phyloP scores from a whole-genome alignment of 768 basidiomycete species.

The Rhizopogon rudus region DNA sequence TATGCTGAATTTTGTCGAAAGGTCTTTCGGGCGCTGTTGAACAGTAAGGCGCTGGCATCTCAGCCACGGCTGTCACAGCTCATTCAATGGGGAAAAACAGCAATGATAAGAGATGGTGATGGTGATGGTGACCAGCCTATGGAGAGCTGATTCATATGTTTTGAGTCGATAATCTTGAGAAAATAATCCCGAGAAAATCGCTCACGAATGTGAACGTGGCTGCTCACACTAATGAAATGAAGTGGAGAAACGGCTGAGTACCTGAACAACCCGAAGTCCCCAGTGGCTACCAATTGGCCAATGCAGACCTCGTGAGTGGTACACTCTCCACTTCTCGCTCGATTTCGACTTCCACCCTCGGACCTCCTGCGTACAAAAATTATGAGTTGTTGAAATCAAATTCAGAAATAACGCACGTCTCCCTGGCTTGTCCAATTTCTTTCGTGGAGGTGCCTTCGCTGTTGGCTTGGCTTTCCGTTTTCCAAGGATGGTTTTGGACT shows the following conservation, averaged over 20 bases:
- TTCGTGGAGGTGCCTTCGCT: conserved; percentile 38
- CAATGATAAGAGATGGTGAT: conserved; percentile 8
- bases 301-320: conserved; percentile 45
- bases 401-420: conserved; percentile 44
- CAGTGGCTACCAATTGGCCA: conserved; percentile 47
- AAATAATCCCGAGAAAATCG: background rate
- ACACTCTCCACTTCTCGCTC: conserved; percentile 84
- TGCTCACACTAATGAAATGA: background rate
- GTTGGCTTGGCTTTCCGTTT: conserved; percentile 61
- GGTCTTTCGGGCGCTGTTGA: conserved; percentile 23
- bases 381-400: conserved; percentile 7
- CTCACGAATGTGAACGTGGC: background rate
- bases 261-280: background rate
- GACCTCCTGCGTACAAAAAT: conserved; percentile 45
- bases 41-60: conserved; percentile 26
- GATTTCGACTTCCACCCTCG: conserved; percentile 93
- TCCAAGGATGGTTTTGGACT: conserved; percentile 44
- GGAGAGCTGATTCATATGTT: background rate
- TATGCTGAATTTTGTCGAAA: conserved; percentile 33
- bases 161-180: background rate
- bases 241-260: background rate
- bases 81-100: conserved; percentile 25
- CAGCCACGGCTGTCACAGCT: conserved; percentile 29
- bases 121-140: background rate
- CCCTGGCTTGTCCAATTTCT: conserved; percentile 55